Evolutionary conservation across 352 stramenopile genomes (phyloP), one percentile per base, ranked within the genome.

Genomic region (Globisporangium iwayamae): DNA sequence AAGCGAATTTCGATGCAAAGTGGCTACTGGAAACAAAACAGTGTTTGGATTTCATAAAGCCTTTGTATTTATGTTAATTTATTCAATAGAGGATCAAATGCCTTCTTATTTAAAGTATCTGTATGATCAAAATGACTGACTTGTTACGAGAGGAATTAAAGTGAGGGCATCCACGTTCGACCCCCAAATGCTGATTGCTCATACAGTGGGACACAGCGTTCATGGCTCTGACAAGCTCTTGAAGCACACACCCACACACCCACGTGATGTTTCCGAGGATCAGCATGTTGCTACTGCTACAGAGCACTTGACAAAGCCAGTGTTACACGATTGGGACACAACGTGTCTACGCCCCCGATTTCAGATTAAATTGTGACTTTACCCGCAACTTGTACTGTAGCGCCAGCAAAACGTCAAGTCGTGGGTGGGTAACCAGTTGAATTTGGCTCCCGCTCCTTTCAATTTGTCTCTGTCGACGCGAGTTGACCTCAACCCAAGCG

Each of bases 221-320:
- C n/a, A 36, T 56, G 50, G 50, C 28, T 56, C 28, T 56, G 50
- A 56, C 50, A 32, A 56, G 50, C 25, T 56, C 50, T 56, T 56
- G 50, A 56, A 56, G 50, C 16, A 16, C 50, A 39, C 28, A 22
- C 16, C 14, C 50, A 56, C 16, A 22, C n/a, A 20, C 38, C 50
- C 5, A 39, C 28, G 28, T 56, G 28, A 39, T 56, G 28, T 56
- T 56, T 38, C 32, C 18, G 25, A 11, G 22, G 48, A 54, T 54
- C 48, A 54, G 48, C 28, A 54, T 5, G 48, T 22, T 41, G 36
- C 9, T 56, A 28, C 28, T 14, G 50, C 28, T 6, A 20, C 50
- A 22, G 16, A 56, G 39, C 16, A n/a, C 13, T 22, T 38, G 10
- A n/a, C 2, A 28, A 28, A n/a, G 3, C 2, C 4, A 4, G 0